Percentiles rank a stretch among this genome's conserved stretches.
Conservation (phyloP, 768 basidiomycete species). For the Mycena epipterygia region DNA sequence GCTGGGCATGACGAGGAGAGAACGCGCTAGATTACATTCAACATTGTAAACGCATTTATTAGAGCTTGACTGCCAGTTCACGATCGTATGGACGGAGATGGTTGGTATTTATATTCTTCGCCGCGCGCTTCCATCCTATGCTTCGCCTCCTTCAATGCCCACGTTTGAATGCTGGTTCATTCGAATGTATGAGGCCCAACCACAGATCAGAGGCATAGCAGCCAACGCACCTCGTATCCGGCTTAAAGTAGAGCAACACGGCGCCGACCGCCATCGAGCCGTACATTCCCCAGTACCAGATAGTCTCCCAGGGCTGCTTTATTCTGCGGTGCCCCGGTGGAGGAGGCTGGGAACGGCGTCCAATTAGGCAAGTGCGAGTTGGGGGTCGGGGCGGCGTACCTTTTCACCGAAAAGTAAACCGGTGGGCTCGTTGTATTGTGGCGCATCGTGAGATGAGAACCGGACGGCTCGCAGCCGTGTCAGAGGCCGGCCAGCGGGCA, state of each 20-base stretch:
- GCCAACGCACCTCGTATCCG: slow-evolving; percentile 84
- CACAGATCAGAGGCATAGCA: background rate
- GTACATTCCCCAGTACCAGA: slow-evolving; percentile 94
- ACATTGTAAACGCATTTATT: slow-evolving; percentile 25
- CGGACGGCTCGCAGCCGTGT: slow-evolving; percentile 56
- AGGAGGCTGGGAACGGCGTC: slow-evolving; percentile 64
- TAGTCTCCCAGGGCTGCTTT: slow-evolving; percentile 91
- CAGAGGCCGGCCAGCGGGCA: slow-evolving; percentile 53
- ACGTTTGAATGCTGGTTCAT: slow-evolving; percentile 82
- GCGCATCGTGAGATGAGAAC: slow-evolving; percentile 81
- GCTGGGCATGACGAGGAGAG: slow-evolving; percentile 44
- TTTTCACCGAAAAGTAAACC: slow-evolving; percentile 93
- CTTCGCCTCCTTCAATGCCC: slow-evolving; percentile 94
- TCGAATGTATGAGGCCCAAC: background rate
- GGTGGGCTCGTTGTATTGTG: slow-evolving; percentile 90
- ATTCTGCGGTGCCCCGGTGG: slow-evolving; percentile 87
- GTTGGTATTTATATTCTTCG: slow-evolving; percentile 88
- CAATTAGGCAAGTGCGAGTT: slow-evolving; percentile 3
- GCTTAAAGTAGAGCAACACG: slow-evolving; percentile 90
- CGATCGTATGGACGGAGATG: slow-evolving; percentile 51
- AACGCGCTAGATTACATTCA: slow-evolving; percentile 26
- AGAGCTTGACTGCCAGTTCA: slow-evolving; percentile 29
- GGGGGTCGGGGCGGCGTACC: slow-evolving; percentile 60
- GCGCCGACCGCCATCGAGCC: slow-evolving; percentile 84
- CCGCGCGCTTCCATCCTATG: slow-evolving; percentile 93